These are phyloP conservation scores for Calonectria hongkongensis DNA, from an alignment of 2,329 filamentous ascomycete genomes.

Conservation along the genomic window DNA sequence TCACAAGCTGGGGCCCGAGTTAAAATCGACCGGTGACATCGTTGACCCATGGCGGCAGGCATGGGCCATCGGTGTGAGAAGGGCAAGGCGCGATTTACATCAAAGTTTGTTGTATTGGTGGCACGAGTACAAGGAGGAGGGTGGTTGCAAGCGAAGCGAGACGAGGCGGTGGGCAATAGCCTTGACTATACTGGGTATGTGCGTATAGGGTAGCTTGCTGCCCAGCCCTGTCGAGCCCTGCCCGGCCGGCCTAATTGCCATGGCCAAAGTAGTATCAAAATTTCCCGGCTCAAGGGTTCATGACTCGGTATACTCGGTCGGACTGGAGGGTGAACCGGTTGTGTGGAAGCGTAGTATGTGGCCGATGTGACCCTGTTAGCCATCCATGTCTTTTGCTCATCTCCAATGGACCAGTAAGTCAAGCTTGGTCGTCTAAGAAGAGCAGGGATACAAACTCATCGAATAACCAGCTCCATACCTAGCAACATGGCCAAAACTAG, in stretches of 20 bases:
- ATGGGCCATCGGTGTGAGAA: conserved; percentile 16
- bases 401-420: neutral
- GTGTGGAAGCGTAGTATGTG: neutral
- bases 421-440: neutral
- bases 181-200: neutral
- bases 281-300: conserved; percentile 2
- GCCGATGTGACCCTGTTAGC: neutral
- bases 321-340: neutral
- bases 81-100: conserved; percentile 7
- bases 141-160: conserved; percentile 9
- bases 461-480: neutral
- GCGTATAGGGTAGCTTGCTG: conserved; percentile 5
- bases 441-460: neutral
- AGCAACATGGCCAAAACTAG: neutral
- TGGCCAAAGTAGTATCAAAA: neutral
- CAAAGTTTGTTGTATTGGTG: conserved; percentile 20
- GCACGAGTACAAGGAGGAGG: conserved; percentile 13
- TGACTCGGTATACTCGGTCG: neutral
- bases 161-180: conserved; percentile 11
- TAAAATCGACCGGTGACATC: conserved; percentile 40
- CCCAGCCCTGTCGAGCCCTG: neutral
- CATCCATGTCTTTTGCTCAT: neutral
- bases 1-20: conserved; percentile 32
- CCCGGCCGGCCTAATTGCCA: neutral
- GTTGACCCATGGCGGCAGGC: conserved; percentile 28